Base-by-base conservation (phyloP, 2,329 filamentous ascomycete genomes). In the Colletotrichum scovillei region DNA sequence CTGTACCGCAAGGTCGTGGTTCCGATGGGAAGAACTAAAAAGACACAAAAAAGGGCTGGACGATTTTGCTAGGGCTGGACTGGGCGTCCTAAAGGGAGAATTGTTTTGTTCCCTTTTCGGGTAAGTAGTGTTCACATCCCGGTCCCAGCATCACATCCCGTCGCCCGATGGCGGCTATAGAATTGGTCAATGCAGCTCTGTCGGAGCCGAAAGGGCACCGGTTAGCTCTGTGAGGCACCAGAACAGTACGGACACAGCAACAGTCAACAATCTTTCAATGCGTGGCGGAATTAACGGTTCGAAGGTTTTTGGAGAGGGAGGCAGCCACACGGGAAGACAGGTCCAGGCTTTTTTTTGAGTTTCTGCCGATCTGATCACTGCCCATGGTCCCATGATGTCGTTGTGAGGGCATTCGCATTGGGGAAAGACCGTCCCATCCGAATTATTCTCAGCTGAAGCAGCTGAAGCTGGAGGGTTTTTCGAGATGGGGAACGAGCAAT, bases 141-240 rank as follows among this genome's bases (percentile, higher is more conserved):
- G 38, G 38, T 28, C 58, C 24, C 38, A 35, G 58, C 26, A 35
- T 60, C 24, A 32, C 24, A 42, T 38, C 58, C 58, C 22, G 49
- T 38, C 14, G 24, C 42, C 66, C 59, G 49, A 57, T 8, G 52
- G 38, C 60, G 35, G 66, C 60, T 52, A 38, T 26, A 22, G 24
- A 57, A 22, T 19, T 52, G 60, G 67, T 9, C 62, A 22, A 28
- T 62, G 58, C 32, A 46, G 12, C 19, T 11, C 30, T 55, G 3
- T 22, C 67, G 69, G 69, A 52, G 69, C 69, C 69, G 69, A 72
- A 72, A 68, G 65, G 26, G 69, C 65, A 62, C 69, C 63, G 69
- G 49, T 32, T 42, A 42, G 38, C 38, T 42, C 38, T 42, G 38
- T 24, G 5, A 26, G 53, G 42, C 46, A 53, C 26, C 32, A 28